Evolutionary conservation across 768 basidiomycete species (phyloP), one percentile per base, ranked within the genome.

Genomic region (Suillus subaureus): DNA sequence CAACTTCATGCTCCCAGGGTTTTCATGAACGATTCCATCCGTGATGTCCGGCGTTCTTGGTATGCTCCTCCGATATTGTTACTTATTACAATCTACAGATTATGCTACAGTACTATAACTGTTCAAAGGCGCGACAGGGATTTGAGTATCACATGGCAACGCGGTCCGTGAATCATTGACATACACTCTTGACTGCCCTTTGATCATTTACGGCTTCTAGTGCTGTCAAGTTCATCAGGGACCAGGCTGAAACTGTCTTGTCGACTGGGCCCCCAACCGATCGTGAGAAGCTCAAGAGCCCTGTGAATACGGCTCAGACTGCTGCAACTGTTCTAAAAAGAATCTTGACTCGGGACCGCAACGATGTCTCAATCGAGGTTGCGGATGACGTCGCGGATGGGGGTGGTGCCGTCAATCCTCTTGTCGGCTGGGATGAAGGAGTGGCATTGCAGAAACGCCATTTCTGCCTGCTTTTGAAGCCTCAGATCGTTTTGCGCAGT

Each of bases 61-160:
- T 40, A 66, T n/a, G 40, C n/a, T n/a, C 42, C 33, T 16, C 61
- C 12, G 42, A 15, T 28, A 61, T 56, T 11, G 64, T 65, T 51
- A 67, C 74, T 66, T 70, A 68, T 61, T 12, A 21, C 40, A 28
- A 31, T 42, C 3, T 61, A 61, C 71, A 96, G 91, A 88, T 97
- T 66, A 83, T 96, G 75, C 85, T 92, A 78, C 89, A 91, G 72
- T 97, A 97, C 77, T 96, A 94, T 70, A 90, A 92, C 73, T 91
- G 91, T 70, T 92, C 89, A 43, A 84, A 89, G 55, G 85, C 88
- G 31, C 83, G 93, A 49, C 83, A 86, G 69, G 91, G 92, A 23
- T 86, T 92, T 61, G 94, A 96, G 75, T 96, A 96, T 72, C 91
- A 94, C 72, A 87, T 96, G 84, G 92, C 95, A 11, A 88, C 92